These are phyloP conservation scores for Colletotrichum tabaci DNA, from an alignment of 2,329 filamentous ascomycete genomes.

Conservation along the genomic window DNA sequence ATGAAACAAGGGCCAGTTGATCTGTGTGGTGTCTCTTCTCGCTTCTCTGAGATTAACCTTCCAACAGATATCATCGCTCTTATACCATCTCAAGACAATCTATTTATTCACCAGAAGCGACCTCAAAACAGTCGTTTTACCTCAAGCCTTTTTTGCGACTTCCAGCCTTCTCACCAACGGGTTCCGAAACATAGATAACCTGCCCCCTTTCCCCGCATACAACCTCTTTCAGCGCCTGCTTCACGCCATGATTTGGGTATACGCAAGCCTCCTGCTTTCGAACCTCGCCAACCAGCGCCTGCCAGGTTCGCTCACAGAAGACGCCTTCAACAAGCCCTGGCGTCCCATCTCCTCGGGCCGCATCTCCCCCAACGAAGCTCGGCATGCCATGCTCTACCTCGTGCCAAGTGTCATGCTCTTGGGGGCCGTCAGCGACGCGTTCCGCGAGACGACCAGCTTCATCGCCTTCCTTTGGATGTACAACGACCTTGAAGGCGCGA, in stretches of 20 bases:
- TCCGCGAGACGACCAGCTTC: conserved; percentile 48
- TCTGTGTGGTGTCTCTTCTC: too few species aligned
- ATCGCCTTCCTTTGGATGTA: conserved; percentile 56
- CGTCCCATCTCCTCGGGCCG: conserved; percentile 49
- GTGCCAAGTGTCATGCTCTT: conserved; percentile 43
- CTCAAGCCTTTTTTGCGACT: conserved; percentile 49
- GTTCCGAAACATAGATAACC: not conserved
- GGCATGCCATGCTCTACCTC: conserved; percentile 45
- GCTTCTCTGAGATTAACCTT: too few species aligned
- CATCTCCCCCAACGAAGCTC: conserved; percentile 47
- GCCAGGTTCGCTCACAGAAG: conserved; percentile 52
- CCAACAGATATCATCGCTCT: too few species aligned
- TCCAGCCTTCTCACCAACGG: conserved; percentile 26
- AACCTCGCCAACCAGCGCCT: conserved; percentile 56
- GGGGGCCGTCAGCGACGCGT: conserved; percentile 44
- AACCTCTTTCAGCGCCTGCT: not conserved
- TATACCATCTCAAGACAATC: conserved; percentile 43
- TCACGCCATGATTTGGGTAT: not conserved
- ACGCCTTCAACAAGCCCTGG: conserved; percentile 58
- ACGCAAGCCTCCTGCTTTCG: not conserved
- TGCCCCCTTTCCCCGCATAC: not conserved
- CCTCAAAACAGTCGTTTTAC: conserved; percentile 50
- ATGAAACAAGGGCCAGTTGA: too few species aligned
- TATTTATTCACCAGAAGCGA: conserved; percentile 52
- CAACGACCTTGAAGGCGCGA: conserved; percentile 55